Conservation (phyloP, 441 rosid species). For the Gossypium schwendimanii region DNA sequence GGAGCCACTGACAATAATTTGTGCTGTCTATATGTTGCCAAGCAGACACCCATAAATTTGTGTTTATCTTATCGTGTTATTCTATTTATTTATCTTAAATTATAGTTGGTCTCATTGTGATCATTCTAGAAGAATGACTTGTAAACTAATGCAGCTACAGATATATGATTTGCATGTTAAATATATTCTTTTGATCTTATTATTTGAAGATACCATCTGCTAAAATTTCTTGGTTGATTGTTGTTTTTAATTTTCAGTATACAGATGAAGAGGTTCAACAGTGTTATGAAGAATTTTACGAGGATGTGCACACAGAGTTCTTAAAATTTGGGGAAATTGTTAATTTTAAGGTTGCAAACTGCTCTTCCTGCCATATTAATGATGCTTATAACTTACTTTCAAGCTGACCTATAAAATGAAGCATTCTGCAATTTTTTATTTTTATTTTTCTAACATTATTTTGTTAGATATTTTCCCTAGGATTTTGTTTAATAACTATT, state of each 20-base stretch:
- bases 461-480: background rate
- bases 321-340: conserved; percentile 86
- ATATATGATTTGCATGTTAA: background rate
- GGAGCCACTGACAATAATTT: background rate
- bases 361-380: conserved; percentile 10
- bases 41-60: background rate
- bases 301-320: conserved; percentile 96
- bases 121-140: background rate
- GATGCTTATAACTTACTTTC: background rate
- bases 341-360: conserved; percentile 72
- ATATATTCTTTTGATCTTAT: background rate
- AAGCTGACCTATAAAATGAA: background rate
- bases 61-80: background rate
- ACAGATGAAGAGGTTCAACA: conserved; percentile 86
- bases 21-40: background rate
- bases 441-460: background rate
- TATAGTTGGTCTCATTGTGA: background rate
- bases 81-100: background rate
- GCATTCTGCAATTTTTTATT: conserved; percentile 7
- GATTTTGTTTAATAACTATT: background rate
- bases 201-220: background rate
- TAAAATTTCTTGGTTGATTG: conserved; percentile 11
- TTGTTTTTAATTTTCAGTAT: conserved; percentile 45
- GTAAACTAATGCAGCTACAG: conserved; percentile 1
- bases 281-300: conserved; percentile 84